Conservation (phyloP, 805 yeast species). For the Hanseniaspora valbyensis region DNA sequence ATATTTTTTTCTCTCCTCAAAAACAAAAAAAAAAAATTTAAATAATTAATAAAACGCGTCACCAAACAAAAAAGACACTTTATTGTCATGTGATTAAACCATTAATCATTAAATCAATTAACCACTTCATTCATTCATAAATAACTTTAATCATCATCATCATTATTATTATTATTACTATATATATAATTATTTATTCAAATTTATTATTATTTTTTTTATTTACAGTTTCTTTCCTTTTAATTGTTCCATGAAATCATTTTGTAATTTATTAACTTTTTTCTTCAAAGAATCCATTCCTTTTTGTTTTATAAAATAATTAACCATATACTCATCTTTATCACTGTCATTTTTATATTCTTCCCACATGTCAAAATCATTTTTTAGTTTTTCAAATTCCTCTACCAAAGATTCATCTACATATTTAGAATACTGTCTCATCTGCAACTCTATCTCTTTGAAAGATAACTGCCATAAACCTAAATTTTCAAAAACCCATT, state of each 20-base stretch:
- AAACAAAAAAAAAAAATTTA: no score
- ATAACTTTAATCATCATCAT: no score
- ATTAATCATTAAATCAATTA: no score
- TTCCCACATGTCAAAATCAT: conserved; percentile 1
- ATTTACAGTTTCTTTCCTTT: background rate
- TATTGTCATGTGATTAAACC: no score
- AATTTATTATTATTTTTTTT: no score
- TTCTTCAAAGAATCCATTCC: conserved; percentile 9
- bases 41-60: no score
- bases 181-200: no score
- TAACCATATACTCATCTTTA: conserved; percentile 9
- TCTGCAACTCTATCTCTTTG: conserved; percentile 10
- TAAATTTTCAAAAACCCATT: conserved; percentile 15
- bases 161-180: no score
- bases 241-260: conserved; percentile 7
- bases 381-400: conserved; percentile 2
- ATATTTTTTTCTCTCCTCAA: no score
- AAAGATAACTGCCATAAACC: conserved; percentile 12
- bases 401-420: background rate
- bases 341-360: background rate
- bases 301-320: conserved; percentile 1
- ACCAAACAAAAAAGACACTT: no score
- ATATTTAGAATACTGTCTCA: background rate
- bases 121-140: no score
- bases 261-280: conserved; percentile 8